Conservation (phyloP, 176 grass and related monocot genomes). For the Leersia perrieri region DNA sequence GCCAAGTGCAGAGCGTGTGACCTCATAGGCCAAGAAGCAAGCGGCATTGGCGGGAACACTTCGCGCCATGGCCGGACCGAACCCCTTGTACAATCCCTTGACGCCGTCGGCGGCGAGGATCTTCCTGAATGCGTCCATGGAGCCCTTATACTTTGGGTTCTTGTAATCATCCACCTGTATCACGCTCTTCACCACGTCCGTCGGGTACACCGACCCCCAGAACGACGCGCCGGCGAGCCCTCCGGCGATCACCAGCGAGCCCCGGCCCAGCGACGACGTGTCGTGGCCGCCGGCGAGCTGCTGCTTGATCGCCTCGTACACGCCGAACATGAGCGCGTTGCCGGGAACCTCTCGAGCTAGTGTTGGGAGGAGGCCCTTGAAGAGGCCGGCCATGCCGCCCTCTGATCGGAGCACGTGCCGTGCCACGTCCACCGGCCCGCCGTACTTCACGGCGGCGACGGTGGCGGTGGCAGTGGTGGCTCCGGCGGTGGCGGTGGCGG, state of each 20-base stretch:
- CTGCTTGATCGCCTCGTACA: constrained; percentile 69
- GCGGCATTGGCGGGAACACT: constrained; percentile 78
- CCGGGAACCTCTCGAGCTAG: constrained; percentile 78
- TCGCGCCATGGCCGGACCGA: constrained; percentile 79
- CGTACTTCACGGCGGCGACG: constrained; percentile 51
- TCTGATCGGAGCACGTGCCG: constrained; percentile 60
- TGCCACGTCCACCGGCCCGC: constrained; percentile 76
- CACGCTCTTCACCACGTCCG: constrained; percentile 81
- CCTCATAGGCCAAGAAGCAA: constrained; percentile 81
- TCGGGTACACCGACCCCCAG: constrained; percentile 72
- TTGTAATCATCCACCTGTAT: constrained; percentile 86
- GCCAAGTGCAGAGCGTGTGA: constrained; percentile 58
- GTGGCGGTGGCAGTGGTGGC: not conserved
- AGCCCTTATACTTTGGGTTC: constrained; percentile 71
- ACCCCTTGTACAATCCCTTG: constrained; percentile 78
- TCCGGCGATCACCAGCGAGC: constrained; percentile 62
- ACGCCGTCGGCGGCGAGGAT: constrained; percentile 65
- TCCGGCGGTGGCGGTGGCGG: constrained; percentile 12
- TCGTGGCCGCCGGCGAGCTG: constrained; percentile 50
- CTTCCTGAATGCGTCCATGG: constrained; percentile 68
- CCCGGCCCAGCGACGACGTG: constrained; percentile 59
- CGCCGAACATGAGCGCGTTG: constrained; percentile 77
- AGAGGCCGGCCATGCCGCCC: constrained; percentile 57
- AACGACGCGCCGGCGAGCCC: constrained; percentile 69
- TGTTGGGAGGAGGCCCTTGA: constrained; percentile 67